These are phyloP conservation scores for Maudiozyma saulgeensis DNA, from an alignment of 805 yeast genomes.

Conservation along the genomic window DNA sequence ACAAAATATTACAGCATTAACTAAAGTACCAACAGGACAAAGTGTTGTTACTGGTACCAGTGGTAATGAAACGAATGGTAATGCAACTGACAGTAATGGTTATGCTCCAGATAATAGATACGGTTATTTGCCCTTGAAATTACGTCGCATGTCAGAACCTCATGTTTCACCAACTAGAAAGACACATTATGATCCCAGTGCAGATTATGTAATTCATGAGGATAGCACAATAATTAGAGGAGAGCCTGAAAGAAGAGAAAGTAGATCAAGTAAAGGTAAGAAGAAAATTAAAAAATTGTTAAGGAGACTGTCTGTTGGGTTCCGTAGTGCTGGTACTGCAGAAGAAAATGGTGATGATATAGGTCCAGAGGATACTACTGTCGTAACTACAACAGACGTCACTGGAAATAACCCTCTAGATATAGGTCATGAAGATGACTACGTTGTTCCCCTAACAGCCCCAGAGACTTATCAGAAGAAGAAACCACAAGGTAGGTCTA, in stretches of 20 bases:
- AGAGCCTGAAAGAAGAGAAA: neutral
- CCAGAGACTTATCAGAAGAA: neutral
- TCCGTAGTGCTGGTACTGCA: neutral
- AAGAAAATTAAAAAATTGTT: conserved; percentile 4
- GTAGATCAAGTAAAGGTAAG: neutral
- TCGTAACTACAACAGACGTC: neutral
- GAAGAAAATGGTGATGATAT: neutral
- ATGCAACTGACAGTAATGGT: too few species aligned
- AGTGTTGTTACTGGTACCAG: neutral
- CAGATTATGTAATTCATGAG: neutral
- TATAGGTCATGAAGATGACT: neutral
- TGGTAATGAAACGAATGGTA: neutral
- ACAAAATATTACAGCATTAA: neutral
- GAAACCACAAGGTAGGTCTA: neutral
- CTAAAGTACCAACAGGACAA: neutral
- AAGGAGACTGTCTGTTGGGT: conserved; percentile 7
- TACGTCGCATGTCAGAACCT: conserved; percentile 38
- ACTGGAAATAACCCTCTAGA: neutral
- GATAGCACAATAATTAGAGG: neutral
- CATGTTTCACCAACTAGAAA: conserved; percentile 38
- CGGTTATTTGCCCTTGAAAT: conserved; percentile 26
- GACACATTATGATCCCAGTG: conserved; percentile 8
- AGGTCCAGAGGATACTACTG: neutral
- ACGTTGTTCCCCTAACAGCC: neutral
- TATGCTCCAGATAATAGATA: neutral